These are phyloP conservation scores for Triticum dicoccoides DNA, from an alignment of 176 grass and related monocot genomes.

Conservation along the genomic window DNA sequence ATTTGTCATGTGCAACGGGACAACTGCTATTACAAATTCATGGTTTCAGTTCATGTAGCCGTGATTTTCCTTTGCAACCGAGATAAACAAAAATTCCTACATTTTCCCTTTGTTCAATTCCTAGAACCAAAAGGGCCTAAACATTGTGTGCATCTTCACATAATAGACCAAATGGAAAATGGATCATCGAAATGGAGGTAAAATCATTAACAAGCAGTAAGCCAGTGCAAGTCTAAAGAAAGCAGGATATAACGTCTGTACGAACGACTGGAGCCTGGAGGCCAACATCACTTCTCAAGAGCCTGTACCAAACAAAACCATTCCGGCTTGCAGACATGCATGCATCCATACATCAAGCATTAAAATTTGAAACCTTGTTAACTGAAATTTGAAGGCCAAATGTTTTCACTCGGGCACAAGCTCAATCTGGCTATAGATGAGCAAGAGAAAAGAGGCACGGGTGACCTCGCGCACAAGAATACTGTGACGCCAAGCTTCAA, in stretches of 20 bases:
- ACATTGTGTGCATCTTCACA: no score
- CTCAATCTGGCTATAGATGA: background rate
- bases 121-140: no score
- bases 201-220: no score
- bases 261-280: background rate
- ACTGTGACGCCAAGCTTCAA: conserved; percentile 11
- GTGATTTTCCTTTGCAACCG: no score
- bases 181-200: no score
- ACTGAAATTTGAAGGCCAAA: conserved; percentile 7
- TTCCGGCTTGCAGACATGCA: background rate
- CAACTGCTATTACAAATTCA: no score
- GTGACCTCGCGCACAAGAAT: conserved; percentile 12
- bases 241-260: no score
- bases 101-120: no score
- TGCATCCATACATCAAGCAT: conserved; percentile 20
- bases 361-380: background rate
- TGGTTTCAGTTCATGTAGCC: no score
- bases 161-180: no score
- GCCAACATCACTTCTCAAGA: background rate
- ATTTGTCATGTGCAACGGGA: no score
- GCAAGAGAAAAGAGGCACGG: background rate
- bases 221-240: background rate
- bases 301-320: background rate
- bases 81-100: no score
- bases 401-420: background rate